Percentiles rank a stretch among this genome's conserved stretches.
Evolutionary conservation across 139 green algal species (phyloP).

Genomic region (Chlamydomonas incerta): DNA sequence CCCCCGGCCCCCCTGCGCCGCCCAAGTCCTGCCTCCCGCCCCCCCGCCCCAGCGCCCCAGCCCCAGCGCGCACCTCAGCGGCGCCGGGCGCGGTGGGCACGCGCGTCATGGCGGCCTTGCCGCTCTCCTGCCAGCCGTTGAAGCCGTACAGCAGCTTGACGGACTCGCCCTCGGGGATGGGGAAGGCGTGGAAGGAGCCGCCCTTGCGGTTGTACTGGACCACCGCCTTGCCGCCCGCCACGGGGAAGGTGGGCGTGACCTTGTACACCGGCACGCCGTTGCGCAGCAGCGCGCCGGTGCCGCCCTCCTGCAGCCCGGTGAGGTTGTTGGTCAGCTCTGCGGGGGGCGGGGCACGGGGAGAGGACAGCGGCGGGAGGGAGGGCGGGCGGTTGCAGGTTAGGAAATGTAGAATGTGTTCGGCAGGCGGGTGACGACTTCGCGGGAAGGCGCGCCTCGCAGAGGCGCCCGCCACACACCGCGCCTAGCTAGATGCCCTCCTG

Average conservation of each 20-base stretch:
- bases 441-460: no score
- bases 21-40: no score
- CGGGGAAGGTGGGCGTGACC: slow-evolving; percentile 14
- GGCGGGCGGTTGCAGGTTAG: no score
- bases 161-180: slow-evolving; percentile 30
- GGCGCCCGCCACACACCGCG: no score
- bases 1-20: no score
- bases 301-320: slow-evolving; percentile 39
- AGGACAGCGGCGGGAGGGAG: background rate
- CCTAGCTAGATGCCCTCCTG: no score
- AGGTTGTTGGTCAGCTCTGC: slow-evolving; percentile 51
- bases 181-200: slow-evolving; percentile 52
- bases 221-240: slow-evolving; percentile 45
- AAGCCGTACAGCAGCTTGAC: slow-evolving; percentile 75
- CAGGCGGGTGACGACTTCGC: no score
- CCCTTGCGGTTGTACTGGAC: slow-evolving; percentile 69
- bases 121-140: slow-evolving; percentile 80
- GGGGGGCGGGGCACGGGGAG: background rate
- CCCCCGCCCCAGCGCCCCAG: no score
- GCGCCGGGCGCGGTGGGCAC: background rate
- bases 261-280: slow-evolving; percentile 19
- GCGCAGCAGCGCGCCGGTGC: slow-evolving; percentile 20
- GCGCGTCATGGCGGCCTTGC: slow-evolving; percentile 1
- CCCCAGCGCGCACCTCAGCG: no score
- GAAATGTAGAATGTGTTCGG: background rate